phyloP scores from a whole-genome alignment of 139 green algal genomes.

The Pseudopediastrum boryanum region DNA sequence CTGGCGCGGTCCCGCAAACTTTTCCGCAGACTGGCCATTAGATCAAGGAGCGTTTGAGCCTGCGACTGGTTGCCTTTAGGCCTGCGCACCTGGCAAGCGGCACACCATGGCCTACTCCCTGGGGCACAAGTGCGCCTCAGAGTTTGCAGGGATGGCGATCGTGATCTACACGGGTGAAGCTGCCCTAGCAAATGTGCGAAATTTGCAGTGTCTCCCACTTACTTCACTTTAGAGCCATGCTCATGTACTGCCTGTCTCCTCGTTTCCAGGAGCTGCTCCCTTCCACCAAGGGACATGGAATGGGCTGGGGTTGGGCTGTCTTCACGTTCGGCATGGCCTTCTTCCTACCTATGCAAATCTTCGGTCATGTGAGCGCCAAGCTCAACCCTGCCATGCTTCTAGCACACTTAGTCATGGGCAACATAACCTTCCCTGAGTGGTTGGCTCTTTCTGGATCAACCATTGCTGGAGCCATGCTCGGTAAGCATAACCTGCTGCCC shows the following conservation, averaged over 20 bases:
- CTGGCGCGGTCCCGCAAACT: too few species aligned
- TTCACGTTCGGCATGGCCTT: slow-evolving; percentile 39
- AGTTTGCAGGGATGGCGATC: slow-evolving; percentile 40
- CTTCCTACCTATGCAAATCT: slow-evolving; percentile 19
- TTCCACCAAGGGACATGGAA: slow-evolving; percentile 42
- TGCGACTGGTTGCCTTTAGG: too few species aligned
- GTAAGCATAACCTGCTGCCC: background rate
- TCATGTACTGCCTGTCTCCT: too few species aligned
- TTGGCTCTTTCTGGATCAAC: background rate
- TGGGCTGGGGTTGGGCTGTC: slow-evolving; percentile 29
- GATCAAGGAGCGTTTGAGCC: too few species aligned
- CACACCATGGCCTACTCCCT: slow-evolving; percentile 31
- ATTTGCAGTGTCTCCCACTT: too few species aligned
- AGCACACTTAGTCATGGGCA: background rate
- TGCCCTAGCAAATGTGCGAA: slow-evolving; percentile 39
- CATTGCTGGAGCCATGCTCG: background rate
- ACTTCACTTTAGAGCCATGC: too few species aligned
- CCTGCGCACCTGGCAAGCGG: too few species aligned
- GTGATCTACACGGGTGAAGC: slow-evolving; percentile 39
- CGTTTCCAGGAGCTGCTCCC: slow-evolving; percentile 43
- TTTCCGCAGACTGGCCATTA: too few species aligned
- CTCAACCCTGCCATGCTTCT: slow-evolving; percentile 37
- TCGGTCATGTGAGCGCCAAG: slow-evolving; percentile 23
- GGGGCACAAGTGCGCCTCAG: slow-evolving; percentile 23
- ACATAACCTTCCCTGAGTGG: background rate